Conservation (phyloP, 176 grass and related monocot genomes). For the Aegilops longissima region DNA sequence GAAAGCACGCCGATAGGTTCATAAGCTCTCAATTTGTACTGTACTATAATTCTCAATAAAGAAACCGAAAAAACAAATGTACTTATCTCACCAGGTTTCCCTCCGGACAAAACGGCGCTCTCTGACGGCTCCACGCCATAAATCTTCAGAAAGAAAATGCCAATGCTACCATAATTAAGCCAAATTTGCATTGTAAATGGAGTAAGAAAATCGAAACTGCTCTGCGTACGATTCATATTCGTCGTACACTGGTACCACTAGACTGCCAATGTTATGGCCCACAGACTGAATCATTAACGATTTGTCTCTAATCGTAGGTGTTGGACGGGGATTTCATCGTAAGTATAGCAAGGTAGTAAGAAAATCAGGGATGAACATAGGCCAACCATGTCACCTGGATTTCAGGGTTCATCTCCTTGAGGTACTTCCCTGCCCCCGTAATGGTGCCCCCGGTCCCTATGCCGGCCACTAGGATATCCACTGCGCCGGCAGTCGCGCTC, state of each 20-base stretch:
- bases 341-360: no score
- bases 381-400: constrained; percentile 37
- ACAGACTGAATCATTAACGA: no score
- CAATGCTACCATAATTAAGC: not conserved
- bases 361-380: not conserved
- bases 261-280: no score
- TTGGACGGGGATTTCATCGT: no score
- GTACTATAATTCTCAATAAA: no score
- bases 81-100: constrained; percentile 50
- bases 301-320: no score
- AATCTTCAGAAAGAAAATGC: constrained; percentile 28
- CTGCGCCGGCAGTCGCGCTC: constrained; percentile 45
- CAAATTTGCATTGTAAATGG: not conserved
- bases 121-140: constrained; percentile 67
- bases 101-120: constrained; percentile 65
- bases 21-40: not conserved
- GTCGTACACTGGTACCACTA: no score
- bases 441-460: constrained; percentile 77
- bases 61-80: no score
- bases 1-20: not conserved
- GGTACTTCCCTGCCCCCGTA: constrained; percentile 56
- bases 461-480: constrained; percentile 68
- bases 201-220: not conserved
- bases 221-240: no score
- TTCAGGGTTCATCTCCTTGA: constrained; percentile 62